These are phyloP conservation scores for Acanthamoeba castellanii DNA, from an alignment of 208 protist species.

Conservation along the genomic window DNA sequence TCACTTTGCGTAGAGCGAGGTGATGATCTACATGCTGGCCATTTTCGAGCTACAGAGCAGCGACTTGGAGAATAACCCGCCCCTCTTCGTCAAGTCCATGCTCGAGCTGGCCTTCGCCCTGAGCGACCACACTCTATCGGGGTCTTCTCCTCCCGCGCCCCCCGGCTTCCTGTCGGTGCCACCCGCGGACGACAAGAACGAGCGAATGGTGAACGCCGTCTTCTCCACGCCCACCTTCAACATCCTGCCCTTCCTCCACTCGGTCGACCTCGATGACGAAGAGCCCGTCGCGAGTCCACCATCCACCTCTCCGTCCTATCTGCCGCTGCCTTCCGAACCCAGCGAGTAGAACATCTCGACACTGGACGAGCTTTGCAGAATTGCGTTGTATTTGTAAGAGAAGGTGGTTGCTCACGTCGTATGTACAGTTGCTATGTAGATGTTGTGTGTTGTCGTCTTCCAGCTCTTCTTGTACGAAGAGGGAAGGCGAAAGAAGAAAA, in stretches of 20 bases:
- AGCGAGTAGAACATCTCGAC: too few species aligned
- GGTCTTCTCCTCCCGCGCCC: not conserved
- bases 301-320: too few species aligned
- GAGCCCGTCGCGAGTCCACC: not conserved
- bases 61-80: conserved; percentile 19
- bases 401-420: too few species aligned
- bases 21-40: conserved; percentile 38
- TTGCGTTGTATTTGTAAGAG: too few species aligned
- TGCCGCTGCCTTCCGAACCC: too few species aligned
- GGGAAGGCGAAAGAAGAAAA: not conserved
- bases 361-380: too few species aligned
- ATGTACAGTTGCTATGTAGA: too few species aligned
- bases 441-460: too few species aligned
- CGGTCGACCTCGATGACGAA: not conserved
- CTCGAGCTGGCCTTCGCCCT: not conserved
- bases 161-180: not conserved
- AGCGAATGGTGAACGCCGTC: not conserved
- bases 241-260: conserved; percentile 38
- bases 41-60: conserved; percentile 54
- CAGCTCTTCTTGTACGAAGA: too few species aligned
- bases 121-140: not conserved
- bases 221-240: conserved; percentile 54
- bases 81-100: conserved; percentile 21
- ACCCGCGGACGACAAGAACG: not conserved
- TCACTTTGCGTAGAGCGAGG: not conserved